Conservation (phyloP, 2,329 filamentous ascomycete species). For the Botrytis tulipae region DNA sequence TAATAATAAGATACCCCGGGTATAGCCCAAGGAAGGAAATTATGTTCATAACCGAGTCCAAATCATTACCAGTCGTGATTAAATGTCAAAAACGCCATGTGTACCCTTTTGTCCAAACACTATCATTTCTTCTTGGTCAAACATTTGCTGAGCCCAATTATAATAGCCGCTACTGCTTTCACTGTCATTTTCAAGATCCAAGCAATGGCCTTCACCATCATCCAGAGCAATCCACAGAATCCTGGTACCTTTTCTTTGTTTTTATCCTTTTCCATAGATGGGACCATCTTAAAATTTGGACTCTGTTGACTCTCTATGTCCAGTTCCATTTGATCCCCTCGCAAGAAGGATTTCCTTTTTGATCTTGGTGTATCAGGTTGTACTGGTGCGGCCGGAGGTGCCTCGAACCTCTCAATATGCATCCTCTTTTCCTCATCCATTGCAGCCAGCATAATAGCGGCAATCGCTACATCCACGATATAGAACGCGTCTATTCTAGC, state of each 20-base stretch:
- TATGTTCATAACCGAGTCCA: constrained; percentile 10
- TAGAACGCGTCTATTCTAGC: constrained; percentile 60
- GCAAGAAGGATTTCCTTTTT: constrained; percentile 34
- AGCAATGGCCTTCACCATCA: constrained; percentile 56
- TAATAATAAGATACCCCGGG: constrained; percentile 20
- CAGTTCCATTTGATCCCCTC: constrained; percentile 58
- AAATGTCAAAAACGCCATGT: constrained; percentile 20
- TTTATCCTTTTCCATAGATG: constrained; percentile 48
- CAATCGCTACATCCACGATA: constrained; percentile 60
- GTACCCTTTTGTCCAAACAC: constrained; percentile 32
- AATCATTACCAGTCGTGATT: constrained; percentile 17
- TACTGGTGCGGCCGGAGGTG: constrained; percentile 48
- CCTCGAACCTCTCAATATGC: constrained; percentile 55
- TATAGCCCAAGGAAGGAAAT: constrained; percentile 13
- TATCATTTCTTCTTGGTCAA: constrained; percentile 44
- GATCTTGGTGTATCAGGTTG: constrained; percentile 31
- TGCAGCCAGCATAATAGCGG: constrained; percentile 59
- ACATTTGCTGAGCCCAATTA: constrained; percentile 52
- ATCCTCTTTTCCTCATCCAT: constrained; percentile 54
- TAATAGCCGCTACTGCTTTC: constrained; percentile 51
- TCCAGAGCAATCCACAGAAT: constrained; percentile 52
- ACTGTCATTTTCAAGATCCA: constrained; percentile 57
- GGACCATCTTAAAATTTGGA: constrained; percentile 30
- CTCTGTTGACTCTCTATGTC: constrained; percentile 61
- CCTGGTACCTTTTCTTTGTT: constrained; percentile 45